These are phyloP conservation scores for Olyra latifolia DNA, from an alignment of 176 grass and related monocot genomes.

Conservation along the genomic window DNA sequence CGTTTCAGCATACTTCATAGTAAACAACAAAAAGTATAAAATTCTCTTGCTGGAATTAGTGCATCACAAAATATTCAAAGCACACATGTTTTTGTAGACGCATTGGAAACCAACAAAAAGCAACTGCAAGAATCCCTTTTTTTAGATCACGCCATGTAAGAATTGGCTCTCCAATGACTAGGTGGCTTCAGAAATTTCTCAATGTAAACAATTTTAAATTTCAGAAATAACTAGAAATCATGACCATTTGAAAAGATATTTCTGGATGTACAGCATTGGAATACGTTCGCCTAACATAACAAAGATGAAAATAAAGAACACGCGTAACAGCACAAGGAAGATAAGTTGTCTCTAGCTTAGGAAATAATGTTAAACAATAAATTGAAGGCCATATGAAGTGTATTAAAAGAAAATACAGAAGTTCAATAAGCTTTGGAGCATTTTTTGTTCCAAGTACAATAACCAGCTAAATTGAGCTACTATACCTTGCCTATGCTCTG, in stretches of 20 bases:
- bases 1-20: background rate
- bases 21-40: background rate
- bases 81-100: background rate
- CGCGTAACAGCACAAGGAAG: background rate
- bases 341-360: constrained; percentile 9
- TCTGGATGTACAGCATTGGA: background rate
- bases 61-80: background rate
- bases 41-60: background rate
- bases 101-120: background rate
- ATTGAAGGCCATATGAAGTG: background rate
- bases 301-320: background rate
- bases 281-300: background rate
- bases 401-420: background rate
- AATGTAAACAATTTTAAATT: background rate
- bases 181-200: background rate
- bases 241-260: background rate
- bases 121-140: background rate
- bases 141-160: background rate
- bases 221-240: constrained; percentile 16
- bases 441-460: constrained; percentile 13
- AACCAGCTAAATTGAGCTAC: background rate
- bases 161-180: background rate
- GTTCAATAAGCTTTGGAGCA: background rate
- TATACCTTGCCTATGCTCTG: background rate
- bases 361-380: background rate